Evolutionary conservation across 257 asterid genomes (phyloP).

Genomic region (Osmanthus fragrans): DNA sequence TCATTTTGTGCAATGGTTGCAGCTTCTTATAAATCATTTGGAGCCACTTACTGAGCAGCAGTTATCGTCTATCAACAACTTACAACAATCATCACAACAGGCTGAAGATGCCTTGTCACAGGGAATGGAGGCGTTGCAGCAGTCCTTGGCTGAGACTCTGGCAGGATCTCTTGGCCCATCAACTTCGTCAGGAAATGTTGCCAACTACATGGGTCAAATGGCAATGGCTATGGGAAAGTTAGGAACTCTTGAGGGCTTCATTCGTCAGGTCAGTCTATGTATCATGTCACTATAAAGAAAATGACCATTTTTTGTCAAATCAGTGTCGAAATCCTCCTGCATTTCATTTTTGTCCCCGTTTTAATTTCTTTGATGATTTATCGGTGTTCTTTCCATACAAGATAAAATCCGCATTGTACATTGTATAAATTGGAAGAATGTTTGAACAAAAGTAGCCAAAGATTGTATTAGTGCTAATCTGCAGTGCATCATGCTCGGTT

Average conservation of each 20-base stretch:
- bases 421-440: neutral
- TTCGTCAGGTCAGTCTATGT: constrained; percentile 45
- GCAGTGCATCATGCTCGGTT: too few species aligned
- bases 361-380: too few species aligned
- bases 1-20: constrained; percentile 8
- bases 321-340: neutral
- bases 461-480: too few species aligned
- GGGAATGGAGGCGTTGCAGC: constrained; percentile 64
- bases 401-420: neutral
- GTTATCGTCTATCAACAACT: constrained; percentile 52
- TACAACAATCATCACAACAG: constrained; percentile 63
- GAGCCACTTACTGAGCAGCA: constrained; percentile 69
- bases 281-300: neutral
- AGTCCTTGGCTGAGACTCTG: constrained; percentile 56
- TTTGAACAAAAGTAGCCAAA: neutral
- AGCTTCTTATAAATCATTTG: constrained; percentile 51
- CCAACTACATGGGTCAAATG: constrained; percentile 66
- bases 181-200: constrained; percentile 51
- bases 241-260: constrained; percentile 61
- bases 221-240: constrained; percentile 67
- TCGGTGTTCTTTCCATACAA: neutral
- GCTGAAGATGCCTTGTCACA: constrained; percentile 69
- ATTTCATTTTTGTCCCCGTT: neutral
- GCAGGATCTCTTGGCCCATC: constrained; percentile 49
- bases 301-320: neutral